Evolutionary conservation across 306 rosid genomes (phyloP), one percentile per base, ranked within the genome.

Genomic region (Casuarina cunninghamiana): DNA sequence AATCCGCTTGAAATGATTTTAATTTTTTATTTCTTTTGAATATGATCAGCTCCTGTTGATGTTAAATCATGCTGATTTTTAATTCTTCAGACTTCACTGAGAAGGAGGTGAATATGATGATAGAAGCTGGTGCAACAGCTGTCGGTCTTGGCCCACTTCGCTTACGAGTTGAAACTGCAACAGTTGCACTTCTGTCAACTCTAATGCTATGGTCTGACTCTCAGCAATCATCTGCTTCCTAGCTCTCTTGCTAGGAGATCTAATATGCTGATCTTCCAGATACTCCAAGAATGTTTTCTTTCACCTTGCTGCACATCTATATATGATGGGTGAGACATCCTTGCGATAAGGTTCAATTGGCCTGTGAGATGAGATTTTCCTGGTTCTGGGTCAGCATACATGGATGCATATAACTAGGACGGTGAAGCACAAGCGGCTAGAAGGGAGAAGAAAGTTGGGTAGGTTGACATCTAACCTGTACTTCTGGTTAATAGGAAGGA

Each of bases 81-180:
- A 55, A 39, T 69, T 78, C 37, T 84, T 57, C 89, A 94, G 97
- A 94, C 76, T 94, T 94, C 85, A 94, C 92, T 0, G 90, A 86
- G 81, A 92, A 90, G 69, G 98, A 94, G 86, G 71, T 81, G 74
- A 81, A 77, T 55, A 74, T 85, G 87, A 83, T 92, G 83, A 79
- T 69, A 78, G 92, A 88, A 82, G 97, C 91, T 6, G 98, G 98
- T 72, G 97, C 95, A 71, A 86, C 69, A 21, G 62, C 88, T 50
- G 97, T 90, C 63, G 92, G 93, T 69, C 98, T 94, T 38, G 98
- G 98, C 39, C 89, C 91, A 39, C 88, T 89, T 77, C 95, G 97
- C 42, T 88, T 94, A 21, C 89, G 97, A 68, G 97, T 94, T 51
- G 98, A 94, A 91, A 94, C 97, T 51, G 98, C 98, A 75, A 81